Conservation (phyloP, 2,329 filamentous ascomycete genomes). For the Pyricularia sp. region DNA sequence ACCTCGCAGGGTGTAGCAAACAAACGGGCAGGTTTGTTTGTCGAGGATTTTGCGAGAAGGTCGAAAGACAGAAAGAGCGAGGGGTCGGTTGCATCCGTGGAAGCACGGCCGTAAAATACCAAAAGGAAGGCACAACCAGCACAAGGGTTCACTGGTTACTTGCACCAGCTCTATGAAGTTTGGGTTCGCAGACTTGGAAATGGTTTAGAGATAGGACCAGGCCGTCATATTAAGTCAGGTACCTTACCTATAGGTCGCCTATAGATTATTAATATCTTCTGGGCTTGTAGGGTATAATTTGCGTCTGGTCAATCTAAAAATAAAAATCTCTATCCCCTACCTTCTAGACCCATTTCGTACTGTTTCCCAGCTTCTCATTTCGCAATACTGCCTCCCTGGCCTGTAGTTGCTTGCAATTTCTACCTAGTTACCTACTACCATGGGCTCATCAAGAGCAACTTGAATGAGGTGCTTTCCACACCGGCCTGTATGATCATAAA, state of each 20-base stretch:
- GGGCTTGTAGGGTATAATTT: too few relatives aligned
- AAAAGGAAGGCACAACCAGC: not conserved
- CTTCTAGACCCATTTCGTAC: not conserved
- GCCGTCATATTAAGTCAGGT: too few relatives aligned
- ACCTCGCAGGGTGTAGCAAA: not conserved
- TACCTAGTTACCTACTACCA: not conserved
- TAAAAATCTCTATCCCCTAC: not conserved
- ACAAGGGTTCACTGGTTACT: not conserved
- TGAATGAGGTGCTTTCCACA: not conserved
- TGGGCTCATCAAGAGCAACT: too few relatives aligned
- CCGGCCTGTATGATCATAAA: not conserved
- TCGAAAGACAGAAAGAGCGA: not conserved
- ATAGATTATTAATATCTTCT: too few relatives aligned
- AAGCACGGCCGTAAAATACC: constrained; percentile 1
- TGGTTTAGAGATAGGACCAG: not conserved
- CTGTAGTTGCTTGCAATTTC: not conserved
- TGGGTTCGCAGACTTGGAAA: not conserved
- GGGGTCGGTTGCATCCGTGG: not conserved
- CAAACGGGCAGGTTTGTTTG: not conserved
- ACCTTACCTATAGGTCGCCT: too few relatives aligned
- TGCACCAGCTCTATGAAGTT: not conserved
- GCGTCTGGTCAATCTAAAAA: not conserved
- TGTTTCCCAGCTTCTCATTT: not conserved
- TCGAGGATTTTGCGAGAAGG: not conserved
- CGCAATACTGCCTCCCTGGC: not conserved